Evolutionary conservation across 768 basidiomycete species (phyloP).

Genomic region (Calocybe indica): DNA sequence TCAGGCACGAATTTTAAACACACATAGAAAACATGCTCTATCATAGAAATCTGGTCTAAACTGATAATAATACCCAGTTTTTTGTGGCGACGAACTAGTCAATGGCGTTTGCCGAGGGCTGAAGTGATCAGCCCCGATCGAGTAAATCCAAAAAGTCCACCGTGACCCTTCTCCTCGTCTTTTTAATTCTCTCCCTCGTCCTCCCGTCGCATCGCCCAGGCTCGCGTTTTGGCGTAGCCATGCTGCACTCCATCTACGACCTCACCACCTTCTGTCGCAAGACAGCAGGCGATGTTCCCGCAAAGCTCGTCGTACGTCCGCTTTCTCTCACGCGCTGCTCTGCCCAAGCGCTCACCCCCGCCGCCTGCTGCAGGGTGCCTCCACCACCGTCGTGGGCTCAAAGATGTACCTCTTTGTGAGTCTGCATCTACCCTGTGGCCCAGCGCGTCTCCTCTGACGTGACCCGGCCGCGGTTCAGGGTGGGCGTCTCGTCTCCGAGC

Average conservation of each 20-base stretch:
- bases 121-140: too few relatives aligned
- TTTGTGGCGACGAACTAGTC: too few relatives aligned
- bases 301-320: constrained; percentile 77
- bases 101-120: too few relatives aligned
- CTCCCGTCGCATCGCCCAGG: constrained; percentile 7
- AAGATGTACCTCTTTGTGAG: constrained; percentile 88
- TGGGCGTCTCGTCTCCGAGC: constrained; percentile 79
- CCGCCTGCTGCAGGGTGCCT: constrained; percentile 57
- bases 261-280: constrained; percentile 81
- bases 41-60: too few relatives aligned
- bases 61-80: neutral
- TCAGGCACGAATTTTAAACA: too few relatives aligned
- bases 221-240: constrained; percentile 7
- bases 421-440: constrained; percentile 1
- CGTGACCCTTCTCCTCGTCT: constrained; percentile 1
- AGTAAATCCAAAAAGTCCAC: too few relatives aligned
- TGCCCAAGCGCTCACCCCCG: constrained; percentile 3
- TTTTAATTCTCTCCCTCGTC: constrained; percentile 11
- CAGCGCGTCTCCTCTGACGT: neutral
- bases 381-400: constrained; percentile 84
- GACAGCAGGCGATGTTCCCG: constrained; percentile 81
- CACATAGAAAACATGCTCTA: too few relatives aligned
- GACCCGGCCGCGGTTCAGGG: constrained; percentile 41
- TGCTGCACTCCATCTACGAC: constrained; percentile 82
- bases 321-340: neutral